Evolutionary conservation across 1,139 yeast species (phyloP).

Genomic region (Suhomyces ambrosiae): DNA sequence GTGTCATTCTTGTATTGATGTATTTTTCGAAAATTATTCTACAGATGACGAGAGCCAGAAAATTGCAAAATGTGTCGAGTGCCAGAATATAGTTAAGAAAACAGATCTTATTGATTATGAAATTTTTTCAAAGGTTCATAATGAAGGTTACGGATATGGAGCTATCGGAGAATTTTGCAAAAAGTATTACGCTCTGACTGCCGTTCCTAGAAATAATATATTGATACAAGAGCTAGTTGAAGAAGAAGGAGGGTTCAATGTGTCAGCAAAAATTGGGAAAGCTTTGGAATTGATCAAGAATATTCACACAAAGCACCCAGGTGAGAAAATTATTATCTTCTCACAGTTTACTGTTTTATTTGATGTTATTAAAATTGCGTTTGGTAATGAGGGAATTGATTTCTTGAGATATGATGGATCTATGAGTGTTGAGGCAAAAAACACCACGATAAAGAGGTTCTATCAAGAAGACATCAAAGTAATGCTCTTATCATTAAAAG

Average conservation of each 20-base stretch:
- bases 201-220: constrained; percentile 18
- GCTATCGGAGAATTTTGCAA: constrained; percentile 15
- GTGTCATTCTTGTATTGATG: constrained; percentile 62
- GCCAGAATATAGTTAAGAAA: constrained; percentile 44
- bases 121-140: constrained; percentile 51
- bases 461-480: constrained; percentile 58
- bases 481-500: constrained; percentile 75
- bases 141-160: constrained; percentile 24
- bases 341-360: constrained; percentile 84
- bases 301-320: constrained; percentile 44
- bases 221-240: constrained; percentile 31
- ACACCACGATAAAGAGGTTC: constrained; percentile 62
- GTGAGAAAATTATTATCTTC: constrained; percentile 73
- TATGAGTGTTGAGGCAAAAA: constrained; percentile 68
- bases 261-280: constrained; percentile 59
- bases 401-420: constrained; percentile 78
- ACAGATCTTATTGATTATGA: constrained; percentile 50
- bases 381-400: constrained; percentile 49
- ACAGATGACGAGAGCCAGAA: constrained; percentile 40
- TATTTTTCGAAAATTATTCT: constrained; percentile 47
- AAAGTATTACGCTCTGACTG: constrained; percentile 9
- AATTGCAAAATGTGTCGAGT: constrained; percentile 56
- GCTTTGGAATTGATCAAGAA: constrained; percentile 48
- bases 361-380: constrained; percentile 63
- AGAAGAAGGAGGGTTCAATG: constrained; percentile 36